Evolutionary conservation across 2,329 filamentous ascomycete species (phyloP).

Genomic region (Pseudocercospora ulei): DNA sequence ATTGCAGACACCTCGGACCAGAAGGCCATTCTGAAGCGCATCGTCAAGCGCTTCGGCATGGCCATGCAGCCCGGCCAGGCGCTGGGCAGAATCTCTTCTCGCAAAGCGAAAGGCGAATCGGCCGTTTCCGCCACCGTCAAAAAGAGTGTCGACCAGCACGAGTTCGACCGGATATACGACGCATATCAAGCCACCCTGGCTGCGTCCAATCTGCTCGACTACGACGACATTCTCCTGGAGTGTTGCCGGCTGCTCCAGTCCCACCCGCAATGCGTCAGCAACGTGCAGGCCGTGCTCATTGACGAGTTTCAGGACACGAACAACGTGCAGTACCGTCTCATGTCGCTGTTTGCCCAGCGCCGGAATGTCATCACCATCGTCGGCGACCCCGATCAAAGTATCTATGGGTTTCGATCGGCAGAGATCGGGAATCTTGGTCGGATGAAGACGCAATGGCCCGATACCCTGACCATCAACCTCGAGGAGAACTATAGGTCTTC

Average conservation of each 20-base stretch:
- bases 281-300: conserved; percentile 82
- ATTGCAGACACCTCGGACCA: conserved; percentile 82
- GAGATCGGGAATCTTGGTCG: conserved; percentile 80
- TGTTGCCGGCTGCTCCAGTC: conserved; percentile 68
- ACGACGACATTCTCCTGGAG: conserved; percentile 79
- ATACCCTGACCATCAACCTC: conserved; percentile 71
- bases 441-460: conserved; percentile 64
- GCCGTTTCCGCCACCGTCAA: conserved; percentile 39
- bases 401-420: conserved; percentile 89
- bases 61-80: conserved; percentile 60
- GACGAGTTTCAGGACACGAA: conserved; percentile 99
- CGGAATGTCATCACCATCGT: conserved; percentile 79
- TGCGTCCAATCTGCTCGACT: conserved; percentile 76
- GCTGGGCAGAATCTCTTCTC: conserved; percentile 61
- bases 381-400: conserved; percentile 93
- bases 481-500: conserved; percentile 95
- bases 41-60: conserved; percentile 64
- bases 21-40: conserved; percentile 66
- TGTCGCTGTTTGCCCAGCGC: conserved; percentile 71
- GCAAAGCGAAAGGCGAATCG: conserved; percentile 50
- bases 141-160: conserved; percentile 49
- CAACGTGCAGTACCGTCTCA: conserved; percentile 84
- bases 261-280: conserved; percentile 71
- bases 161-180: conserved; percentile 57
- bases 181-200: conserved; percentile 71